These are phyloP conservation scores for Populus simonii DNA, from an alignment of 345 rosid genomes.

Conservation along the genomic window DNA sequence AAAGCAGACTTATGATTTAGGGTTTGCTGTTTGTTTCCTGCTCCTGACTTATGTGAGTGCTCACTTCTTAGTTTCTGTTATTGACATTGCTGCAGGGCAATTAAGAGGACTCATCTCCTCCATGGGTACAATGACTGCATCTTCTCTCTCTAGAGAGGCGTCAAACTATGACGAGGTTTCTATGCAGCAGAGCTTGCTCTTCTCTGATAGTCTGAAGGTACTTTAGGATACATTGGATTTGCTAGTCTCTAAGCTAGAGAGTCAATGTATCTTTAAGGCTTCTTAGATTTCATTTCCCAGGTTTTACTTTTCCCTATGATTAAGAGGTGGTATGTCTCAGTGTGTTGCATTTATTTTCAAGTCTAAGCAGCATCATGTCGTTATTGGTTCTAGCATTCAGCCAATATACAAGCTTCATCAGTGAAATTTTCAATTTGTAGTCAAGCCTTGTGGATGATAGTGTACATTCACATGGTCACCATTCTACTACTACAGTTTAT, in stretches of 20 bases:
- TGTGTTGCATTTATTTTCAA: neutral
- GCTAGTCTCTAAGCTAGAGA: neutral
- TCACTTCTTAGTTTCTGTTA: slow-evolving; percentile 20
- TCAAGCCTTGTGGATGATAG: neutral
- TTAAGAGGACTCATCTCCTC: slow-evolving; percentile 2
- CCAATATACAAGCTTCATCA: neutral
- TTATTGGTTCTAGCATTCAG: neutral
- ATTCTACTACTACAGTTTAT: neutral
- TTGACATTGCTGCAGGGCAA: slow-evolving; percentile 22
- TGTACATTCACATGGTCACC: neutral
- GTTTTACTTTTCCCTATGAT: neutral
- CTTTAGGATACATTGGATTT: neutral
- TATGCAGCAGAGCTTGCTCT: slow-evolving; percentile 82
- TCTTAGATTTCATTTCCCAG: neutral
- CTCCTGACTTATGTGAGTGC: too few relatives aligned
- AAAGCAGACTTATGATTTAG: neutral
- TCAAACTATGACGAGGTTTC: slow-evolving; percentile 72
- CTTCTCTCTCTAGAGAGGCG: slow-evolving; percentile 54
- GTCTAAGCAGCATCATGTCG: neutral
- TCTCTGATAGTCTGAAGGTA: slow-evolving; percentile 88
- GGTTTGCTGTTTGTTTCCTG: neutral
- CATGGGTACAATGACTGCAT: slow-evolving; percentile 54
- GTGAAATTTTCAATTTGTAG: neutral
- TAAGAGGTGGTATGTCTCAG: neutral
- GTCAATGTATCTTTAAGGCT: neutral